Percentiles rank a stretch among this genome's conserved stretches.
Evolutionary conservation across 768 basidiomycete genomes (phyloP).

Genomic region (Boletus sp.): DNA sequence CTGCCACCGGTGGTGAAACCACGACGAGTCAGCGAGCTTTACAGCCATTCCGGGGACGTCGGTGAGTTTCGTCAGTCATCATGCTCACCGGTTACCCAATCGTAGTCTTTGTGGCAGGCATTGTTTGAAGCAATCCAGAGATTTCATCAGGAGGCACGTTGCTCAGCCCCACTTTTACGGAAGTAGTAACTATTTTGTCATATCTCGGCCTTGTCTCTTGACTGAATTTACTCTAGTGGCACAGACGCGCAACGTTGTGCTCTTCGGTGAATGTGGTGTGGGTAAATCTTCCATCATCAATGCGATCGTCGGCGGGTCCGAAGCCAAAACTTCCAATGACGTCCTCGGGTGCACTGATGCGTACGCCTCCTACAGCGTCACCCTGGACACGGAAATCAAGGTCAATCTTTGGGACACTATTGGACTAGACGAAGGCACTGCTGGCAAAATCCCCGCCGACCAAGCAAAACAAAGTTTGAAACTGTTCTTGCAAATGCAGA

Average conservation of each 20-base stretch:
- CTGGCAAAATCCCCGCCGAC: constrained; percentile 12
- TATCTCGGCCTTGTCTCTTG: not conserved
- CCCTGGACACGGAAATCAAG: not conserved
- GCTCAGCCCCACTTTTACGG: constrained; percentile 3
- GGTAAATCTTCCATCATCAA: constrained; percentile 44
- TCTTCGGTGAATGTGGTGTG: constrained; percentile 35
- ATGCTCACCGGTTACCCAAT: not conserved
- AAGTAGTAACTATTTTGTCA: not conserved
- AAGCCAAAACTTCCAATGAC: constrained; percentile 29
- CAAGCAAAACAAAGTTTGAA: constrained; percentile 11
- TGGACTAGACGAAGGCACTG: constrained; percentile 19
- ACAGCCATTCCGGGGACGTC: not conserved
- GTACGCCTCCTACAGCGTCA: constrained; percentile 14
- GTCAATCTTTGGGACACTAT: not conserved
- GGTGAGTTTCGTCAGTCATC: constrained; percentile 4
- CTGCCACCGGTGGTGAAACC: not conserved
- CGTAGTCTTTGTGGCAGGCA: not conserved
- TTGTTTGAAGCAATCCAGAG: not conserved
- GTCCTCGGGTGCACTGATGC: constrained; percentile 30
- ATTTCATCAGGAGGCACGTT: not conserved
- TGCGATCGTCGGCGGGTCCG: constrained; percentile 25
- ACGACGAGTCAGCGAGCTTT: not conserved
- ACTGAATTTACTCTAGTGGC: not conserved
- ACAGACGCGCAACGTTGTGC: constrained; percentile 32
- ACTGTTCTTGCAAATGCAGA: constrained; percentile 19